phyloP scores from a whole-genome alignment of 2,329 filamentous ascomycete genomes.

The Pseudogymnoascus sp. region DNA sequence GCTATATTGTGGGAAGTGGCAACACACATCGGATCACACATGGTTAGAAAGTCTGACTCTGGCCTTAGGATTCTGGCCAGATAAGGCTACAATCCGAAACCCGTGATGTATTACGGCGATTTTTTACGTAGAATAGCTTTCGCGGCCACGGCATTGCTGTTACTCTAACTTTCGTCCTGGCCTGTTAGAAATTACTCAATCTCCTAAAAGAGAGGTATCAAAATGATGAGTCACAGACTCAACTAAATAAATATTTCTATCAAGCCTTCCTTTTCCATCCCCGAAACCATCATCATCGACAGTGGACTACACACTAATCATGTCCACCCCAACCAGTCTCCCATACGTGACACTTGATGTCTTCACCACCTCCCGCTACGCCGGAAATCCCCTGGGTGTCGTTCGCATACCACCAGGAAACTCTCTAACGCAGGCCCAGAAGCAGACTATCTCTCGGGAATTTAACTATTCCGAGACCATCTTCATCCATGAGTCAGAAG shows the following conservation, averaged over 20 bases:
- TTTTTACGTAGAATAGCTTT: no score
- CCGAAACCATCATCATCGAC: not conserved
- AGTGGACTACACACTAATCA: not conserved
- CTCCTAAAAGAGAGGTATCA: not conserved
- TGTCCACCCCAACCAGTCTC: not conserved
- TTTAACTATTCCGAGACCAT: slow-evolving; percentile 59
- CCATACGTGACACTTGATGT: slow-evolving; percentile 43
- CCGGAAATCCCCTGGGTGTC: slow-evolving; percentile 54
- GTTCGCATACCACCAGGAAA: slow-evolving; percentile 41
- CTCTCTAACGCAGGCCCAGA: slow-evolving; percentile 41
- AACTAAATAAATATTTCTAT: not conserved
- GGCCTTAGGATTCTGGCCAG: no score
- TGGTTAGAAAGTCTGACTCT: no score
- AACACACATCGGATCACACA: no score
- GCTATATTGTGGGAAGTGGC: no score
- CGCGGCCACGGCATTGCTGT: no score
- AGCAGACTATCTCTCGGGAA: slow-evolving; percentile 51
- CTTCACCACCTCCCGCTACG: slow-evolving; percentile 43
- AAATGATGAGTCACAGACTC: not conserved
- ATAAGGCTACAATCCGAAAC: no score
- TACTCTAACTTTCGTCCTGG: no score
- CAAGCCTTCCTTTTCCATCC: not conserved
- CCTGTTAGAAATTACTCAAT: no score
- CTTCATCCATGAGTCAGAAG: slow-evolving; percentile 42
- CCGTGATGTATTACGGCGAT: no score